Conservation (phyloP, 1,284 basidiomycete species). For the Ganoderma resinaceum region DNA sequence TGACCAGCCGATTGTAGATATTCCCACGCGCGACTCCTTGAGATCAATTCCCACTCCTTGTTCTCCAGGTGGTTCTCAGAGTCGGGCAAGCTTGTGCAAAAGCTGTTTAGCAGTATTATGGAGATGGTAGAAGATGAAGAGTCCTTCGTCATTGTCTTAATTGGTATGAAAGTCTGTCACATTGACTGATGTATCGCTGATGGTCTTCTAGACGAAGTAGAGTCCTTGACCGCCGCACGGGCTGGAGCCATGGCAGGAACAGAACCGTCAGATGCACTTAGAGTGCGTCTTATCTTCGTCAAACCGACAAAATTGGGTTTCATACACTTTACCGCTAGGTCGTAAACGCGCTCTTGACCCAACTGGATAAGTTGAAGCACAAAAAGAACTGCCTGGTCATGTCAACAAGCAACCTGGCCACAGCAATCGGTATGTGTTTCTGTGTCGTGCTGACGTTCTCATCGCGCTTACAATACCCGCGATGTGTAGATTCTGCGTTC, state of each 20-base stretch:
- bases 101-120: slow-evolving; percentile 88
- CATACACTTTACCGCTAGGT: slow-evolving; percentile 59
- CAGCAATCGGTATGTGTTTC: slow-evolving; percentile 83
- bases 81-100: slow-evolving; percentile 97
- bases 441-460: background rate
- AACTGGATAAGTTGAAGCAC: slow-evolving; percentile 94
- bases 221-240: slow-evolving; percentile 92
- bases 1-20: slow-evolving; percentile 62
- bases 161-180: slow-evolving; percentile 59
- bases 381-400: slow-evolving; percentile 95
- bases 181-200: background rate
- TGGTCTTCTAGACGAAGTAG: slow-evolving; percentile 84
- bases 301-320: background rate
- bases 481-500: slow-evolving; percentile 83
- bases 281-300: slow-evolving; percentile 56
- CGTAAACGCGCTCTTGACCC: slow-evolving; percentile 96
- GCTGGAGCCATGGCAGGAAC: slow-evolving; percentile 93
- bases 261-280: slow-evolving; percentile 94
- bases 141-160: slow-evolving; percentile 93
- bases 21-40: slow-evolving; percentile 85
- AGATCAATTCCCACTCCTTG: slow-evolving; percentile 97
- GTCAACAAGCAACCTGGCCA: slow-evolving; percentile 95
- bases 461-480: slow-evolving; percentile 2
- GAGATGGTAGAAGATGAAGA: slow-evolving; percentile 91
- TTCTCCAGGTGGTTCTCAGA: slow-evolving; percentile 99